Evolutionary conservation across 495 filamentous ascomycete species (phyloP), one percentile per base, ranked within the genome.

Genomic region (Thozetella sp.): DNA sequence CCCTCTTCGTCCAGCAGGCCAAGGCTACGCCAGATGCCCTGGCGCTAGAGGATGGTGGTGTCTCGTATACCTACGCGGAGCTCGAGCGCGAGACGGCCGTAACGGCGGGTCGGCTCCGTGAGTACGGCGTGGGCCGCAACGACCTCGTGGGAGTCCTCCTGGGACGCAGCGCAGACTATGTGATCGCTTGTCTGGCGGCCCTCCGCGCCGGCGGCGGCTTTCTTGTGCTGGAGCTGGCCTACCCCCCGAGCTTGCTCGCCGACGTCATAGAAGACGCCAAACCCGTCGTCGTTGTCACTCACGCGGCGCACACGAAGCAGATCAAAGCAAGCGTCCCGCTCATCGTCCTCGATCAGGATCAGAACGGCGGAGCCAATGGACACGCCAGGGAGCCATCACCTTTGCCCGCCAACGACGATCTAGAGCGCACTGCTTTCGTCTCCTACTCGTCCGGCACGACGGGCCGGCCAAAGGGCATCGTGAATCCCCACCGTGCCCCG

Each of bases 141-240:
- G 77, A 71, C 27, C 76, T 88, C 22, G 88, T 89, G 26, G 88
- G 88, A 23, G 82, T 90, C 51, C 74, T 90, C 19, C 72, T 90
- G 55, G 86, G 85, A 30, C 82, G 88, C 4, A 88, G 85, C 62
- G 86, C 87, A 20, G 75, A 90, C 67, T 90, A 90, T 67, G 86
- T 90, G 63, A 86, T 90, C 71, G 83, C 86, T 23, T 90, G 86
- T 67, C 74, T 90, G 43, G 87, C 87, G 24, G 83, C 84, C 4
- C 80, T 89, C 45, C 83, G 86, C 25, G 87, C 88, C 1, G 87
- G 87, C 22, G 88, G 87, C 25, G 86, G 87, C n/a, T 90, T 90
- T 60, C 77, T 90, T 0, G 86, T 89, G 11, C 80, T 90, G 0
- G 88, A 90, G 66, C 77, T 90, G 22, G 88, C 87, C 25, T 90